Percentiles rank a stretch among this genome's conserved stretches.
Evolutionary conservation across 257 asterid genomes (phyloP).

Genomic region (Sherardia arvensis): DNA sequence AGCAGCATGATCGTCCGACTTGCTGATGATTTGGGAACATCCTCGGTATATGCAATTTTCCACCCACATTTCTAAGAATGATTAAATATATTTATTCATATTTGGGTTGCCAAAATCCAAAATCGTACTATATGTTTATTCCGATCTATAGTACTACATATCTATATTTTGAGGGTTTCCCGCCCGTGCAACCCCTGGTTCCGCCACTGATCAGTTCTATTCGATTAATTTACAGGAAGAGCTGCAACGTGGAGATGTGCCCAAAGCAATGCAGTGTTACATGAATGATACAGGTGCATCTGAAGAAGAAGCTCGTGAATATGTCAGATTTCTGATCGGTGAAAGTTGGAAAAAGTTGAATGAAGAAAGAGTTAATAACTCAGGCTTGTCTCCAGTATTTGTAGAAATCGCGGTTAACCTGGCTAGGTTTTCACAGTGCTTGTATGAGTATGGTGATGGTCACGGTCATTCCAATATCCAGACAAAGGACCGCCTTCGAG

Average conservation of each 20-base stretch:
- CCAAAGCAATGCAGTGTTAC: slow-evolving; percentile 15
- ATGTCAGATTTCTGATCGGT: slow-evolving; percentile 3
- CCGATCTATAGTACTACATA: too few relatives aligned
- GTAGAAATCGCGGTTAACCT: slow-evolving; percentile 3
- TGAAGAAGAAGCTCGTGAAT: slow-evolving; percentile 16
- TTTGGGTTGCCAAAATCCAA: too few relatives aligned
- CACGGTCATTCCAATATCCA: slow-evolving; percentile 7
- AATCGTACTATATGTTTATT: too few relatives aligned
- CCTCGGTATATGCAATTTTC: too few relatives aligned
- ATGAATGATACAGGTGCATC: slow-evolving; percentile 9
- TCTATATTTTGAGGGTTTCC: too few relatives aligned
- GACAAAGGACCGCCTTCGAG: neutral
- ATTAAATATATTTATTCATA: too few relatives aligned
- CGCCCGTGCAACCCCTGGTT: too few relatives aligned
- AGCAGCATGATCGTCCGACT: slow-evolving; percentile 29
- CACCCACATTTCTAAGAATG: too few relatives aligned
- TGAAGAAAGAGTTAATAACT: neutral
- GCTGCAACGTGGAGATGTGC: slow-evolving; percentile 13
- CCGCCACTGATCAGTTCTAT: too few relatives aligned
- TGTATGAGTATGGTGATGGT: slow-evolving; percentile 22
- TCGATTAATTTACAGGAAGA: too few relatives aligned
- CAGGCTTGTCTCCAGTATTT: neutral
- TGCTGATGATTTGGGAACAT: slow-evolving; percentile 39
- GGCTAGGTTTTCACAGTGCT: slow-evolving; percentile 7
- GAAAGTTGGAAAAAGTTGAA: too few relatives aligned